Base-by-base conservation (phyloP, 2,329 filamentous ascomycete species). In the Fusarium sambucinum region DNA sequence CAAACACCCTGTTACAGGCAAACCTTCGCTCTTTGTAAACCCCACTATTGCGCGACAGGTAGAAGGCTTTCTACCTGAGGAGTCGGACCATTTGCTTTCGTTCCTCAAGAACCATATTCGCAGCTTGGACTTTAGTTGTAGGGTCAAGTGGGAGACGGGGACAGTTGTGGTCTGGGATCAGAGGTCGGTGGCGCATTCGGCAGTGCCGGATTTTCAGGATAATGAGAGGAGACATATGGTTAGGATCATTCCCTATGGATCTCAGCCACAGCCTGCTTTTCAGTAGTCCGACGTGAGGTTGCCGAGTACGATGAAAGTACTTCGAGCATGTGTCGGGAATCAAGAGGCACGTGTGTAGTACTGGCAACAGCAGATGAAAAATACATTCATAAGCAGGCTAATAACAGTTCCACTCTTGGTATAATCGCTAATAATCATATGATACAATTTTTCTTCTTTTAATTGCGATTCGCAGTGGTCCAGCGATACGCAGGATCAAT, bases 121-220 rank as follows among this genome's bases (percentile, higher is more conserved):
- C 2, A 77, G 75, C 13, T n/a, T 77, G 16, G 75, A 77, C 25
- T 77, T 77, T 3, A 71, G 63, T 3, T 77, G 75, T n/a, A 66
- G 75, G 0, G 64, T 77, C 0, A 66, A 54, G 3, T 77, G 75
- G 75, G 75, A 77, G 59, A 72, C 72, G 13, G 73, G 75, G 0
- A 71, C 71, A 2, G 75, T 77, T 0, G 74, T 77, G 3, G 68
- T 77, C 3, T 77, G 75, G 75, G 75, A 77, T 44, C 75, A 77
- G 48, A 50, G 75, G 6, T 50, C 47, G 3, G 63, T 65, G 2
- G 74, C 68, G 3, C 75, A 77, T 25, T 72, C 66, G 12, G 75
- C 75, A 0, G 74, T 77, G 10, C 75, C 75, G 4, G 75, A 77
- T 57, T 77, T 77, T 6, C 46, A 55, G 17, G 75, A 77, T 19